Base-by-base conservation (phyloP, 495 filamentous ascomycete species). In the Aspergillus hancockii region DNA sequence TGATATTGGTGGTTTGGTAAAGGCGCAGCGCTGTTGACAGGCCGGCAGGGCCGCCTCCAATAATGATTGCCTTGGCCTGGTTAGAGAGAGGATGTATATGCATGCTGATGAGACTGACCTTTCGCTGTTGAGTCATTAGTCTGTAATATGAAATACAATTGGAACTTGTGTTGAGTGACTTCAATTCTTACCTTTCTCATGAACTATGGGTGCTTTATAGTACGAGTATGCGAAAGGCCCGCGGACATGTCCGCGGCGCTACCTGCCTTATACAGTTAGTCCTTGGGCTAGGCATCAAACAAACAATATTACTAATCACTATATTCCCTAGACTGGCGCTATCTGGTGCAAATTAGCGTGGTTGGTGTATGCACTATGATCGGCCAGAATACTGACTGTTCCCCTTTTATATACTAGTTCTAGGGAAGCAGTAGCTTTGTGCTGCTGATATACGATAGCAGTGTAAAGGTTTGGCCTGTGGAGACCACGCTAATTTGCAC, bases 11-110 rank as follows among this genome's bases (percentile, higher is more conserved):
- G 25, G 61, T 59, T 23, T 67, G 64, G 4, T 73, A 60, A 0
- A 73, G 63, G 25, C 65, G 64, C 0, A 76, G 61, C 1, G 71
- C 72, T 8, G 67, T 55, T 50, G 57, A 22, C 30, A 71, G 63
- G 22, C 68, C 68, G n/a, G 62, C 59, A 19, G 63, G 63, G 22
- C 63, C 63, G 18, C 38, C 59, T 30, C 63, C 59, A 49, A 65
- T 62, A 32, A 65, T 65, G 28, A 65, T 65, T 18, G 49, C 63
- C 62, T 64, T 21, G 8, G 21, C 12, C 8, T 8, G 21, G 8
- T 36, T 2, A 14, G 34, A 36, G 8, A 36, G 34, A 12, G 34
- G 8, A 2, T 2, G 12, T 5, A 10, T 2, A 36, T 10, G 34
- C 13, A 4, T 36, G 1, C 8, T 5, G 13, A 12, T 10, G 9